Base-by-base conservation (phyloP, 192 early-diverging fungal species). In the Diversispora epigaea region DNA sequence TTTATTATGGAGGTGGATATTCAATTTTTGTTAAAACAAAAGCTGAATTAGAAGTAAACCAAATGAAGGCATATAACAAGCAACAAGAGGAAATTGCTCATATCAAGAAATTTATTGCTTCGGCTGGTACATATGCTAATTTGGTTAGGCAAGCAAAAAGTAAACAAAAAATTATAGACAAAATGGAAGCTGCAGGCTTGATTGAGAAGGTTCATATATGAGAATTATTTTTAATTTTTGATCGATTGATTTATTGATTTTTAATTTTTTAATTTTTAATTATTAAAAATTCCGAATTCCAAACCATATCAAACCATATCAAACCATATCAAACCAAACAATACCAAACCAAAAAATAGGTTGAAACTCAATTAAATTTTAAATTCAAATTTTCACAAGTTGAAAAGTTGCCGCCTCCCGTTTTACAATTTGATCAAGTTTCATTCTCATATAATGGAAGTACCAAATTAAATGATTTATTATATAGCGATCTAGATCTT, bases 151-250 rank as follows among this genome's bases (percentile, higher is more conserved):
- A 99, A 85, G 97, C 97, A 68, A 98, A 99, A 88, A 95, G 94
- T 46, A 93, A 95, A 82, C 97, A 97, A 80, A 99, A 99, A 93
- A 99, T 98, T 82, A 91, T 99, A 56, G 97, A 99, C 87, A 99
- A 99, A 87, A 99, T 99, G 97, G 94, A 96, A 85, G 97, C 96
- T 74, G 97, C 91, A 75, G 97, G 97, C 77, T 85, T 99, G 66
- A 90, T 99, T 62, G 97, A 99, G 77, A 95, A 97, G 86, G 94
- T 97, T 55, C 91, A 32, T 41, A n/a, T 68, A 5, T 22, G 21
- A 17, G 21, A 39, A 32, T 17, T 44, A 15, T 12, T 43, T 63
- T 39, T 41, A n/a, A 32, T 41, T 17, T 44, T 19, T 21, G 9
- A 3, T 4, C 9, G 17, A 40, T 5, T 22, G 17, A 63, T 63